These are phyloP conservation scores for Bruguiera hainesii DNA, from an alignment of 441 rosid genomes.

Conservation along the genomic window DNA sequence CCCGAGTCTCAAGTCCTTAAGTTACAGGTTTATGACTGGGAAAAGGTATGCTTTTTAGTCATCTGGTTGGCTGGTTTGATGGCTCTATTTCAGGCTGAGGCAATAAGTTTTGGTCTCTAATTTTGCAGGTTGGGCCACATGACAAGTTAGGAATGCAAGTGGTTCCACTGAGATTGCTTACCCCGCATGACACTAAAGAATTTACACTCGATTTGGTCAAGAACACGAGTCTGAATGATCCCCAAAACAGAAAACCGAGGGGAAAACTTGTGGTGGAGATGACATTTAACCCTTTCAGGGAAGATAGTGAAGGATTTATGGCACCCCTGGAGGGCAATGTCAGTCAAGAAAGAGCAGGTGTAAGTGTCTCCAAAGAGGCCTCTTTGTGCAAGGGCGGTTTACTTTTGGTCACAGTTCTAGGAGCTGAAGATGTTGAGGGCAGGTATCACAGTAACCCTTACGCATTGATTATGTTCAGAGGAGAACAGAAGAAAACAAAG, in stretches of 20 bases:
- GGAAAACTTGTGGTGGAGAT: conserved; percentile 40
- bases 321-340: conserved; percentile 13
- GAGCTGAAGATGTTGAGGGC: conserved; percentile 41
- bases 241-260: conserved; percentile 35
- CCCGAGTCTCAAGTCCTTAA: conserved; percentile 40
- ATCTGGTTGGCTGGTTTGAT: background rate
- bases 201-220: conserved; percentile 42
- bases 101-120: no score
- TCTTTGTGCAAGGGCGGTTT: conserved; percentile 27
- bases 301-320: conserved; percentile 24
- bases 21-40: conserved; percentile 46
- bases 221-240: conserved; percentile 29
- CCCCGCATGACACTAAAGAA: conserved; percentile 34
- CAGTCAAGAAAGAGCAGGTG: conserved; percentile 18
- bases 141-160: conserved; percentile 50
- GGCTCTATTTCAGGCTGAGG: no score
- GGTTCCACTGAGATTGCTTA: conserved; percentile 30
- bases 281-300: conserved; percentile 41
- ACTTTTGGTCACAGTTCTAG: conserved; percentile 29
- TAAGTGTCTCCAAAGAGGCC: conserved; percentile 12
- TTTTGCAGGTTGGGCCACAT: conserved; percentile 37
- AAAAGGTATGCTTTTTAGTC: conserved; percentile 29
- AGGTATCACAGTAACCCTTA: conserved; percentile 34
- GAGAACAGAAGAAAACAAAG: conserved; percentile 40
- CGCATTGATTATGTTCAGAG: conserved; percentile 32